Evolutionary conservation across 768 basidiomycete genomes (phyloP), one percentile per base, ranked within the genome.

Genomic region (Podaxis pistillaris): DNA sequence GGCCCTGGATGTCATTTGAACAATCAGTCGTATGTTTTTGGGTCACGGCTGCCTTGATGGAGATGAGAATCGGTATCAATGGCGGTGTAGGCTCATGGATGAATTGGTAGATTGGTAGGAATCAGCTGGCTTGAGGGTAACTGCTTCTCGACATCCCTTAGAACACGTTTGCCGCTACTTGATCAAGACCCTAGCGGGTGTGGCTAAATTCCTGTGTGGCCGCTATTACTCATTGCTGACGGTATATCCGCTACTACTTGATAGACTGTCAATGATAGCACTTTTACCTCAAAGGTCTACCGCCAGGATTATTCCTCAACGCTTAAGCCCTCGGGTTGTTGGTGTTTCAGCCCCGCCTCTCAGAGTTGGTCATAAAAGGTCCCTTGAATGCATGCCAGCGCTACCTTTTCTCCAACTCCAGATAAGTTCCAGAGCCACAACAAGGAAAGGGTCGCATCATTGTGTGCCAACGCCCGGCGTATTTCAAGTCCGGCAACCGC

Each of bases 1-100:
- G 38, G 50, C 50, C 26, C 38, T 60, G 59, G 50, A 53, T 19
- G 51, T 40, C 8, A 51, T 59, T 17, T 59, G 46, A 51, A 26
- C 12, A 0, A 28, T 24, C 9, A 6, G 28, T 17, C 53, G 13
- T n/a, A 33, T 33, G 30, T 33, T 33, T 33, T 33, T 33, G 33
- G 8, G 33, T 8, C 2, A 33, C 2, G 33, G 44, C 19, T 17
- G 44, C 24, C 4, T 28, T 28, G 49, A 12, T 26, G 49, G 12
- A 28, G 49, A 24, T 9, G 22, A 24, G 6, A n/a, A 15, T 12
- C 13, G 49, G 26, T 24, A 12, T 28, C 2, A 22, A 24, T 24
- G 49, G 22, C 1, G 22, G 22, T 24, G 49, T 8, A 28, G 13
- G 24, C 47, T 11, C 49, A 17, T 22, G n/a, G 17, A 49, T 17